Conservation (phyloP, 1,284 basidiomycete species). For the Fistulina hepatica region DNA sequence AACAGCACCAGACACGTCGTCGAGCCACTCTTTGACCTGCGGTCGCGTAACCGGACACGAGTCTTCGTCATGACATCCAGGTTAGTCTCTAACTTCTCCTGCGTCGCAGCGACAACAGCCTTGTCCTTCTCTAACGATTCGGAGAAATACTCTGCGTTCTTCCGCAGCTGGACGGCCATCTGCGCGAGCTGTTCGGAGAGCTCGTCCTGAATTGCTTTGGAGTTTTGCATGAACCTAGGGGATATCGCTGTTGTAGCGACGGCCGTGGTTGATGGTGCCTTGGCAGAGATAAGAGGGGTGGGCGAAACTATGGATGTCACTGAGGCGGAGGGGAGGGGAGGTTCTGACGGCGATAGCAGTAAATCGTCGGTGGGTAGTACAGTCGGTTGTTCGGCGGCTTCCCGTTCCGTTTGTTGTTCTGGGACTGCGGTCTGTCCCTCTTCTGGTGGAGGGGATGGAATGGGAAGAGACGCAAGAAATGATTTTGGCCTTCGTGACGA, state of each 20-base stretch:
- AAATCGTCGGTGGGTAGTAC: slow-evolving; percentile 21
- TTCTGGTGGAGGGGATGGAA: slow-evolving; percentile 15
- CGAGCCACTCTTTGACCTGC: slow-evolving; percentile 51
- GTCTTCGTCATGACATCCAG: slow-evolving; percentile 59
- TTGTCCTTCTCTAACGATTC: slow-evolving; percentile 55
- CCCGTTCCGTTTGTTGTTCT: slow-evolving; percentile 7
- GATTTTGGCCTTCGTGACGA: slow-evolving; percentile 10
- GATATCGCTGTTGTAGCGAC: slow-evolving; percentile 27
- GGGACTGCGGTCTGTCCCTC: slow-evolving; percentile 11
- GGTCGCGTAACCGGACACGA: slow-evolving; percentile 39
- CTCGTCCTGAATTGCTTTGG: slow-evolving; percentile 55
- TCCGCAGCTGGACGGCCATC: slow-evolving; percentile 70
- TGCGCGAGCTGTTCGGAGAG: slow-evolving; percentile 61
- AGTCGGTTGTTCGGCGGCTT: slow-evolving; percentile 22
- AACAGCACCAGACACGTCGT: slow-evolving; percentile 63
- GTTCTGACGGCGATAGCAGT: slow-evolving; percentile 13
- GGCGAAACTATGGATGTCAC: slow-evolving; percentile 15
- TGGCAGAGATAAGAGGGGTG: slow-evolving; percentile 20
- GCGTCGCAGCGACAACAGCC: slow-evolving; percentile 44
- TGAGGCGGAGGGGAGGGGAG: slow-evolving; percentile 18
- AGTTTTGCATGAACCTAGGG: slow-evolving; percentile 42
- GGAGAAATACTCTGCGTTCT: slow-evolving; percentile 63
- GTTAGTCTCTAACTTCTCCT: slow-evolving; percentile 62
- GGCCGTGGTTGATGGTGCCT: slow-evolving; percentile 21
- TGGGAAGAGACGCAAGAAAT: slow-evolving; percentile 24